Conservation (phyloP, 2,329 filamentous ascomycete species). For the Harringtonia lauricola region DNA sequence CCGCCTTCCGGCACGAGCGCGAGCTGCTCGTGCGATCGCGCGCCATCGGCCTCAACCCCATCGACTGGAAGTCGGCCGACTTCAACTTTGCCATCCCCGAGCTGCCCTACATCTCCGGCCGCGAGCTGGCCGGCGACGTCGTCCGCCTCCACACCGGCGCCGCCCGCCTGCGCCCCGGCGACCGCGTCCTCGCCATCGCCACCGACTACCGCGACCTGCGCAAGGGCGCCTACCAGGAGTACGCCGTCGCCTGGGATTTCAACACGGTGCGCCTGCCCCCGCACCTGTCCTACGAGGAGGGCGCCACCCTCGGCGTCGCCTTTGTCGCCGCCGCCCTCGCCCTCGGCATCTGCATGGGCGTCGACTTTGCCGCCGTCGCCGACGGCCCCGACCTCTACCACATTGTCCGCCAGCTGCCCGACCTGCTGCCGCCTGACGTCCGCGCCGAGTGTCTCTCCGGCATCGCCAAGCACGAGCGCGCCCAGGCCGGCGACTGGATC, state of each 20-base stretch:
- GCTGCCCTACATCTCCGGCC: slow-evolving; percentile 57
- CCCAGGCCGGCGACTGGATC: slow-evolving; percentile 54
- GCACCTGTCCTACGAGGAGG: slow-evolving; percentile 38
- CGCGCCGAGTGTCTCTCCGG: slow-evolving; percentile 49
- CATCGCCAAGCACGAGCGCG: slow-evolving; percentile 39
- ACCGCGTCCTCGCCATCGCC: slow-evolving; percentile 53
- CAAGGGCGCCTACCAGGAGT: slow-evolving; percentile 63
- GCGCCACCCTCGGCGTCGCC: slow-evolving; percentile 56
- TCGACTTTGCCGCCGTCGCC: slow-evolving; percentile 45
- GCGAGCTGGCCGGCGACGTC: slow-evolving; percentile 58
- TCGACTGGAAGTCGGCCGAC: slow-evolving; percentile 65
- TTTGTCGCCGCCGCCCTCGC: slow-evolving; percentile 59
- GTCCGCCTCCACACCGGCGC: slow-evolving; percentile 30
- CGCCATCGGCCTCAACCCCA: slow-evolving; percentile 62
- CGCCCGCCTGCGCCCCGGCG: slow-evolving; percentile 41
- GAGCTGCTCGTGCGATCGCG: slow-evolving; percentile 54
- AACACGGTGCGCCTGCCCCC: slow-evolving; percentile 53
- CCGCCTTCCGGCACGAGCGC: slow-evolving; percentile 12
- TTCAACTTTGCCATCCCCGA: slow-evolving; percentile 59
- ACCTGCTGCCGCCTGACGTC: slow-evolving; percentile 48
- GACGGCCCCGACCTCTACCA: slow-evolving; percentile 48
- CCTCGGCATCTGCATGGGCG: slow-evolving; percentile 57
- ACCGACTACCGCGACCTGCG: slow-evolving; percentile 64
- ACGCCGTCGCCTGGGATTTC: slow-evolving; percentile 51
- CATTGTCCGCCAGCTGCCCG: slow-evolving; percentile 34